Evolutionary conservation across 148 eudicot genomes (phyloP).

Genomic region (Rhododendron vialii): DNA sequence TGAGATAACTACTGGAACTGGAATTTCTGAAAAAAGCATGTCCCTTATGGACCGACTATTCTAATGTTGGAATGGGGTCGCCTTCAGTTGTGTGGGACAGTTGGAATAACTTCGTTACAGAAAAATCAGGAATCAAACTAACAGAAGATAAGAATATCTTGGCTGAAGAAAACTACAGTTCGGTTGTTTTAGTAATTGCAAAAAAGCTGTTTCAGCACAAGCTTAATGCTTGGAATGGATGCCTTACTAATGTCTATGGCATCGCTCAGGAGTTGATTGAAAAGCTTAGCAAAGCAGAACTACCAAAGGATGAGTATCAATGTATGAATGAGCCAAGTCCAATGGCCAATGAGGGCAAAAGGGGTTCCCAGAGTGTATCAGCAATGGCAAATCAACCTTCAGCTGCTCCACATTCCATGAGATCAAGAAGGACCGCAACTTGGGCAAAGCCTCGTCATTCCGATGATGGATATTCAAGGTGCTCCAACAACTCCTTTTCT

Average conservation of each 20-base stretch:
- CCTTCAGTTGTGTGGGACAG: not conserved
- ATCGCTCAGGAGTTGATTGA: constrained; percentile 75
- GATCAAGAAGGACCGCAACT: constrained; percentile 89
- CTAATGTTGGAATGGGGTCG: not conserved
- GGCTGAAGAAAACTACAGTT: not conserved
- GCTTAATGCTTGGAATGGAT: not conserved
- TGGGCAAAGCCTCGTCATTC: constrained; percentile 76
- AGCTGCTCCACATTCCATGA: constrained; percentile 76
- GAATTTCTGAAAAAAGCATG: not conserved
- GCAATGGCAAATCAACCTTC: constrained; percentile 27
- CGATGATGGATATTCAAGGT: constrained; percentile 88
- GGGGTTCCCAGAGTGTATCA: constrained; percentile 26
- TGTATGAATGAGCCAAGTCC: constrained; percentile 60
- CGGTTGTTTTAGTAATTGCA: not conserved
- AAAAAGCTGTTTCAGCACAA: not conserved
- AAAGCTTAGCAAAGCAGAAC: constrained; percentile 61
- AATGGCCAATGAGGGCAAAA: constrained; percentile 19
- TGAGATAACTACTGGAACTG: not conserved
- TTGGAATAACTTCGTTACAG: not conserved
- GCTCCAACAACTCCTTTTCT: not conserved
- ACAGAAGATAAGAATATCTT: not conserved
- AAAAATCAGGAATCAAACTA: not conserved
- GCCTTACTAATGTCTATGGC: not conserved
- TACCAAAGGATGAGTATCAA: constrained; percentile 69
- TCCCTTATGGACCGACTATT: not conserved